phyloP scores from a whole-genome alignment of 2,329 filamentous ascomycete genomes.

The Tolypocladium guangdongense region DNA sequence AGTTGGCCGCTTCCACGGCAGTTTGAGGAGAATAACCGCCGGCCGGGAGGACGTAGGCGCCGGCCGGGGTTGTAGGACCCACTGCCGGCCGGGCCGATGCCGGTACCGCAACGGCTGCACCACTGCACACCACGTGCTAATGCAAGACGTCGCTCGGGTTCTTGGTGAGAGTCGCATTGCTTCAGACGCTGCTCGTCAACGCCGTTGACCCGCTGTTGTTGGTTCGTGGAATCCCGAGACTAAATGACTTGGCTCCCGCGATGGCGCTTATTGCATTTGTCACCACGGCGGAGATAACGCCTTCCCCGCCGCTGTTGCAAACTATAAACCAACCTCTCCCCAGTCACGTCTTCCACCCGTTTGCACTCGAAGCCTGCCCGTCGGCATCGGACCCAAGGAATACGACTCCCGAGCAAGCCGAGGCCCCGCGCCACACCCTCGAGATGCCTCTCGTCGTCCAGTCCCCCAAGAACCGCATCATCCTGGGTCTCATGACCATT shows the following conservation, averaged over 20 bases:
- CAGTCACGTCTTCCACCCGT: not conserved
- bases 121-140: too few species aligned
- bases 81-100: not conserved
- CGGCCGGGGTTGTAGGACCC: not conserved
- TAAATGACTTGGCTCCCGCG: too few species aligned
- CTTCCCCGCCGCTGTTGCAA: not conserved
- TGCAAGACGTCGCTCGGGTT: not conserved
- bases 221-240: not conserved
- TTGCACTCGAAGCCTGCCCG: not conserved
- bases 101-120: not conserved
- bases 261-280: not conserved
- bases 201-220: not conserved
- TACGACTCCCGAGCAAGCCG: not conserved
- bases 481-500: conserved; percentile 83
- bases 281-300: not conserved
- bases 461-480: conserved; percentile 50
- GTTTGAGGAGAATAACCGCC: not conserved
- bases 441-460: conserved; percentile 36
- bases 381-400: not conserved
- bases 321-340: not conserved
- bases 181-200: too few species aligned
- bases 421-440: not conserved
- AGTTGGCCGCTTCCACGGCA: not conserved
- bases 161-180: not conserved
- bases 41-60: too few species aligned